phyloP scores from a whole-genome alignment of 2,329 filamentous ascomycete species.

The Trichoderma cornu-damae region DNA sequence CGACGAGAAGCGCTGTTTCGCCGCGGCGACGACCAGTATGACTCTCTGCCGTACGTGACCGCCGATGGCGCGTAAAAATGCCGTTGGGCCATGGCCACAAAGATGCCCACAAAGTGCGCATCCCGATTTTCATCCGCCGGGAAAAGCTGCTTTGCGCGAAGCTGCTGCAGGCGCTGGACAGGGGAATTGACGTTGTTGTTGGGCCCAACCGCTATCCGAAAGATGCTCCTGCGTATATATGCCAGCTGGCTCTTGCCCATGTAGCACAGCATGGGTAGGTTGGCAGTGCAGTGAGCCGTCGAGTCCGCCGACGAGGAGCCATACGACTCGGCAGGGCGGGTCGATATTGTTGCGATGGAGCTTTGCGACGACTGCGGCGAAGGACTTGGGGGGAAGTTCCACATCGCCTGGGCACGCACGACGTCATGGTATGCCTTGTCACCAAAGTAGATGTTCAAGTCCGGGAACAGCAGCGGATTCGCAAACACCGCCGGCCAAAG shows the following conservation, averaged over 20 bases:
- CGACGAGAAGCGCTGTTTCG: conserved; percentile 22
- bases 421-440: conserved; percentile 40
- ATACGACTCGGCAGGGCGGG: conserved; percentile 33
- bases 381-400: conserved; percentile 37
- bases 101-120: conserved; percentile 46
- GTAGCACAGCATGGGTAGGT: conserved; percentile 40
- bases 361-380: conserved; percentile 25
- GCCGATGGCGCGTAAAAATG: conserved; percentile 41
- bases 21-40: conserved; percentile 27
- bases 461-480: conserved; percentile 30
- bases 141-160: conserved; percentile 44
- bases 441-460: conserved; percentile 49
- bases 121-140: conserved; percentile 49
- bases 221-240: conserved; percentile 43
- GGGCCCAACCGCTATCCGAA: conserved; percentile 41
- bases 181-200: conserved; percentile 40
- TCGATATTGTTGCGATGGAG: conserved; percentile 36
- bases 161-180: conserved; percentile 43
- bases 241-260: conserved; percentile 45
- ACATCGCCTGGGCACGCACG: conserved; percentile 47
- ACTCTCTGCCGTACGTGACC: conserved; percentile 24
- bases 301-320: conserved; percentile 24
- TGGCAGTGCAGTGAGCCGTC: conserved; percentile 23
- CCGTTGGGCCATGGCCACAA: conserved; percentile 54
- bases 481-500: conserved; percentile 40